These are phyloP conservation scores for Trametes maxima DNA, from an alignment of 768 basidiomycete species.

Conservation along the genomic window DNA sequence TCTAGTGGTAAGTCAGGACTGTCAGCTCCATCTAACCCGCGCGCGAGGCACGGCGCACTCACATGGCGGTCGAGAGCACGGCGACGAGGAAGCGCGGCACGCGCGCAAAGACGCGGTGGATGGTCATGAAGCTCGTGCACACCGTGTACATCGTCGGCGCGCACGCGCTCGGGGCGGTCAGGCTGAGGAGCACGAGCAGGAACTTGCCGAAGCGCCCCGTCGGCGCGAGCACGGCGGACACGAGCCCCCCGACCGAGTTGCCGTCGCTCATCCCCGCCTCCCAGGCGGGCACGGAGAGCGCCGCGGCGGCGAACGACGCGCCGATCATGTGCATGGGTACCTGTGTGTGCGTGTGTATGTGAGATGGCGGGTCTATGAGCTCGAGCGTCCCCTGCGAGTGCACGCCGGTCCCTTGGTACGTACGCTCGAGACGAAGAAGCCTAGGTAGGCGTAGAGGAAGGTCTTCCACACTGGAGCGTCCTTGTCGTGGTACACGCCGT, in stretches of 20 bases:
- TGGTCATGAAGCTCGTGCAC: conserved; percentile 48
- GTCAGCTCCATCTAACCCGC: neutral
- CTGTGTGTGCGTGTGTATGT: conserved; percentile 41
- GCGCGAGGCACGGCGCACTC: conserved; percentile 16
- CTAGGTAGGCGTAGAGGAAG: conserved; percentile 49
- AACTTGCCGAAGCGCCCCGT: conserved; percentile 47
- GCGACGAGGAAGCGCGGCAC: conserved; percentile 51
- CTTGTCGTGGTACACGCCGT: conserved; percentile 49
- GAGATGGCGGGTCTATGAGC: neutral
- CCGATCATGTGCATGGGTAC: conserved; percentile 47
- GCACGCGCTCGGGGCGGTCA: conserved; percentile 54
- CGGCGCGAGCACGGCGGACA: conserved; percentile 42
- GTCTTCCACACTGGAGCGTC: conserved; percentile 35
- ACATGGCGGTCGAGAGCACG: conserved; percentile 48
- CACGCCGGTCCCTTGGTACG: conserved; percentile 21
- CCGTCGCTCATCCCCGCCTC: conserved; percentile 40
- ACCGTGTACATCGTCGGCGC: conserved; percentile 63
- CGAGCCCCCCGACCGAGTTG: conserved; percentile 48
- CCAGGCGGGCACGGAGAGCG: conserved; percentile 43
- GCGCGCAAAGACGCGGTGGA: conserved; percentile 35
- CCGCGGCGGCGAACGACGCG: conserved; percentile 47
- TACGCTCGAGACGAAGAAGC: conserved; percentile 46
- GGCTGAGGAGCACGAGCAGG: conserved; percentile 47
- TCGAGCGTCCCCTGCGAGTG: neutral
- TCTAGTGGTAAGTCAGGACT: conserved; percentile 27